Base-by-base conservation (phyloP, 352 stramenopile genomes). In the Phytophthora hibernalis region DNA sequence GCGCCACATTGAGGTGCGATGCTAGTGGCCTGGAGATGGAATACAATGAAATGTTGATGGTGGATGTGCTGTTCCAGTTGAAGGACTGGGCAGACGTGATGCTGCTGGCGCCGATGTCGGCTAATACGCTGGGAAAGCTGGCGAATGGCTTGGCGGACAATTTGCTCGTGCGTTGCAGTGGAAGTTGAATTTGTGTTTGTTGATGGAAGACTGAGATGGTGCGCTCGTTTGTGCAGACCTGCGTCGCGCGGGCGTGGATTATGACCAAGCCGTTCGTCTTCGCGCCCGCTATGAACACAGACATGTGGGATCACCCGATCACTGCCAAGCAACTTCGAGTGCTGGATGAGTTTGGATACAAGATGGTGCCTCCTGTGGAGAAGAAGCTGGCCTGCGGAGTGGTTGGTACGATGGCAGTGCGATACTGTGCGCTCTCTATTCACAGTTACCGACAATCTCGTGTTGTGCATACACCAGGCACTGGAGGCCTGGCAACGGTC, bases 201-300 rank as follows among this genome's bases (percentile, higher is more conserved):
- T 31, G 26, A 31, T 5, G 4, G 5, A 31, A 31, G 1, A 8
- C 43, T 30, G 35, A n/a, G n/a, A n/a, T n/a, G n/a, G n/a, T n/a
- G n/a, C n/a, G n/a, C n/a, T n/a, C 49, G 42, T 40, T 40, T 16
- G 15, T 15, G 33, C 56, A 96, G 88, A 98, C 93, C 2, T 98
- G 92, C 64, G 79, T 98, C 13, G 80, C 90, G 2, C 85, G 97
- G 2, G 96, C 97, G 31, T 99, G 97, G 97, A 94, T 96, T 62
- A 87, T 86, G 64, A 78, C 70, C 35, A 99, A 99, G 65, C 95
- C 96, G 7, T 79, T 99, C 20, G 59, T 99, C 12, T 88, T 97
- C 21, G 94, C 95, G 20, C 97, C 97, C 5, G 96, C 97, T 11
- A 99, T 99, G 97, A 99, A 99, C 74, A 99, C 96, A 13, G 90